A percentile compares a stretch with the other conserved stretches of the same genome.
These are phyloP conservation scores for Teunomyces funiuensis DNA, from an alignment of 805 yeast species.

Conservation along the genomic window DNA sequence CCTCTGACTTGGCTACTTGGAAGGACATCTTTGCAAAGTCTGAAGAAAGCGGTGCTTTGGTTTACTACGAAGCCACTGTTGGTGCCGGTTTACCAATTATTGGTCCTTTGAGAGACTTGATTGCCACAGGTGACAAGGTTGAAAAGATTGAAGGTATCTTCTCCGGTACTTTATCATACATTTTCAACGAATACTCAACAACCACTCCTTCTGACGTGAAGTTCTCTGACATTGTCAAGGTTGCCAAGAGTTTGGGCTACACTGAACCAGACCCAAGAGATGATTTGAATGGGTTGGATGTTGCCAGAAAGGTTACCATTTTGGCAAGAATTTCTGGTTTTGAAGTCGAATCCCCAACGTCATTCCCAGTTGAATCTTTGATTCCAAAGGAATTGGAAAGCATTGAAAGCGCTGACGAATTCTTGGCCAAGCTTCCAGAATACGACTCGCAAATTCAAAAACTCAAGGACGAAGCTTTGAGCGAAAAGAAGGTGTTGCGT, in stretches of 20 bases:
- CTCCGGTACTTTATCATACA: constrained; percentile 93
- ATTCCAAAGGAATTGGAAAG: constrained; percentile 85
- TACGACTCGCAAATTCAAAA: constrained; percentile 78
- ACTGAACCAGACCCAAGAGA: constrained; percentile 99
- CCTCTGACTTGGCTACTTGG: constrained; percentile 75
- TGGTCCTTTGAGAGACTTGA: constrained; percentile 82
- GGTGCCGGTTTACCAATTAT: constrained; percentile 98
- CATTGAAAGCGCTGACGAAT: constrained; percentile 72
- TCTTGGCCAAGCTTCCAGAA: constrained; percentile 74
- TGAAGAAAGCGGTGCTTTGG: constrained; percentile 61
- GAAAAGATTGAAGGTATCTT: constrained; percentile 93
- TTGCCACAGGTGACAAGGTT: constrained; percentile 90
- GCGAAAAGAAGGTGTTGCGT: constrained; percentile 83
- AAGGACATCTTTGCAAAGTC: constrained; percentile 62
- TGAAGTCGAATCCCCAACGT: constrained; percentile 78
- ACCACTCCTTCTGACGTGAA: constrained; percentile 57
- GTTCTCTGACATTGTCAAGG: constrained; percentile 85
- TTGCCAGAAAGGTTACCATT: constrained; percentile 97
- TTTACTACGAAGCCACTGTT: constrained; percentile 97
- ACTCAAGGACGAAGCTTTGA: constrained; percentile 77
- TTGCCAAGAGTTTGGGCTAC: constrained; percentile 90
- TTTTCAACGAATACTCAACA: constrained; percentile 90
- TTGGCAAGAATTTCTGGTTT: constrained; percentile 91
- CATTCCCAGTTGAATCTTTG: constrained; percentile 92
- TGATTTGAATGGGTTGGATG: constrained; percentile 96